Evolutionary conservation across 1,284 basidiomycete genomes (phyloP), one percentile per base, ranked within the genome.

Genomic region (Cystobasidium sp.): DNA sequence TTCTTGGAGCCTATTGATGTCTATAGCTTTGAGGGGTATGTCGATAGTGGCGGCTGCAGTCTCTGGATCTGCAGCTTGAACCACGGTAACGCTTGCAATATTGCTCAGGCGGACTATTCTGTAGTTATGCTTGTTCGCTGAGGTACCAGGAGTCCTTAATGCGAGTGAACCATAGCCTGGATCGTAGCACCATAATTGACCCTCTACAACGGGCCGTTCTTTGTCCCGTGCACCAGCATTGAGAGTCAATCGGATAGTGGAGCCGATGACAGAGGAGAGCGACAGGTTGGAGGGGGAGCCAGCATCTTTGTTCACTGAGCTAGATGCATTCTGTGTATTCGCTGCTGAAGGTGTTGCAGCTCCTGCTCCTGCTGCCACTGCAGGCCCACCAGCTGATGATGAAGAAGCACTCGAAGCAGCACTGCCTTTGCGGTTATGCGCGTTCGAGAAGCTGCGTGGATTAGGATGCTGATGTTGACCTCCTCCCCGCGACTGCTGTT

Each of bases 111-210:
- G 62, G 52, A 73, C 49, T 39, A 73, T 66, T 10, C 63, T 44
- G 24, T 65, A 73, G 52, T 53, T 66, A 31, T 43, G 61, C n/a
- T 47, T 41, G 46, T 49, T 49, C 1, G 69, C 18, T 14, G 70
- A 58, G 18, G 70, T 44, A 18, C 20, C 22, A 24, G 62, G 62
- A 12, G 37, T 58, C 16, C 39, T 10, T 3, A 73, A 51, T 7
- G 59, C 70, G 18, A 73, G 44, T 24, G 56, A 65, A 22, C 70
- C 70, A 20, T 62, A 62, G 7, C 59, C 49, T 8, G 49, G 47
- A 47, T 73, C 70, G 44, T 73, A 73, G 24, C 62, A 65, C 70
- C 70, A 73, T 12, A 73, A 46, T 44, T 64, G 62, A 14, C 70
- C 70, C 24, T 56, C 31, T 3, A 73, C 70, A 12, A 62, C 51